Base-by-base conservation (phyloP, 768 basidiomycete genomes). In the Termitomyces sp. region DNA sequence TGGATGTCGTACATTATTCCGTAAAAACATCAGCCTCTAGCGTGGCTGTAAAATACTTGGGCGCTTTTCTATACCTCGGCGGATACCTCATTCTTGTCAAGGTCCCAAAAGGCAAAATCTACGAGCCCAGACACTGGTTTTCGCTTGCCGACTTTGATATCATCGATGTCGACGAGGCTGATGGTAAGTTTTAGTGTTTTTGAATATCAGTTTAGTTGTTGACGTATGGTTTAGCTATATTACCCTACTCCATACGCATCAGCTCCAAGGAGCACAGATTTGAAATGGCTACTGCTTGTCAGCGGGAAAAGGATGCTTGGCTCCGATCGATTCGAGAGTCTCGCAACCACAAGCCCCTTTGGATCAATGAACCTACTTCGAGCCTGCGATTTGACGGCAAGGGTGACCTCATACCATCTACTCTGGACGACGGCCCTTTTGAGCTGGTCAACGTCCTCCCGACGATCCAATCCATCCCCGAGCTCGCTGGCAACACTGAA, bases 121-220 rank as follows among this genome's bases (percentile, higher is more conserved):
- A 97, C 66, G 92, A 95, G 65, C 86, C 93, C 18, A 83, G 79
- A 59, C 89, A 96, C 68, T 98, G 94, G 90, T 88, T 98, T 65
- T 82, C 85, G 41, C 73, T 97, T 22, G 78, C 79, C 46, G 82
- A 83, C 20, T 90, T 92, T 62, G 85, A 90, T 53, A 63, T 95
- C 40, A 72, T 79, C 14, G 90, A 91, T 57, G 76, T 84, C 18
- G 80, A 79, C 36, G 83, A 85, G 28, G 85, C 86, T 55, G 87
- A 91, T 69, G 87, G 94, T 96, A 64, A 62, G 88, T 79, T 22
- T n/a, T 44, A 26, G 45, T 6, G 18, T 2, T 11, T 26, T 40
- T 8, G 13, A 18, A 3, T 30, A 13, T 44, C 58, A 24, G 0
- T n/a, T 45, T 38, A 7, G 53, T 60, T 30, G 35, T 49, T 50